Base-by-base conservation (phyloP, 768 basidiomycete genomes). In the Crucibulum laeve region DNA sequence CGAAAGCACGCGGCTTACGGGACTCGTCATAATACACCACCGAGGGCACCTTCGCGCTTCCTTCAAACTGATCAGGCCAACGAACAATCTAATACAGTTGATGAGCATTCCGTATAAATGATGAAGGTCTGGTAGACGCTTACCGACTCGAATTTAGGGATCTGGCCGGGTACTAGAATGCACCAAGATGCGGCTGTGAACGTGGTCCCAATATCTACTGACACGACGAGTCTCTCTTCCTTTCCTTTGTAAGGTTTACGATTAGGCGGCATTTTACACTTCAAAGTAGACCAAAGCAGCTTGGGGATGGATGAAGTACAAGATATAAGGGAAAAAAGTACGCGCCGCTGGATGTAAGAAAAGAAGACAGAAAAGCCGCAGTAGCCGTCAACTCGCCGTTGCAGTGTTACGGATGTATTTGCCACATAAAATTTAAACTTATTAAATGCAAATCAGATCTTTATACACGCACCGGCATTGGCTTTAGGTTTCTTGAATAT, bases 31-130 rank as follows among this genome's bases (percentile, higher is more conserved):
- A 71, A 42, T 64, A 69, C 17, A 71, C 13, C 14, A 61, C 52
- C 0, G 70, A 63, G 0, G 70, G 70, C 35, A 70, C 58, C 43
- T 68, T 71, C 36, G 53, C 56, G n/a, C n/a, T n/a, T n/a, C n/a
- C n/a, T n/a, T n/a, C n/a, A n/a, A 34, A 67, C 60, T 2, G 64
- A 22, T 48, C 44, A 3, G 51, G 51, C 51, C 51, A 46, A n/a
- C 21, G 25, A 17, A 45, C 40, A n/a, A 52, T 43, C 38, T 49
- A 39, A 15, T 11, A 44, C 36, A 30, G 19, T 36, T n/a, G 28
- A 28, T 42, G 4, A 24, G 13, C 23, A 5, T 40, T 45, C 42
- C 44, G 44, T 18, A 42, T 23, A 23, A 33, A 42, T 44, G 42
- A 21, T 40, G 22, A 23, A 26, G 3, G 25, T 15, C 21, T 25